Conservation (phyloP, 345 rosid genomes). For the Fremontodendron californicum region DNA sequence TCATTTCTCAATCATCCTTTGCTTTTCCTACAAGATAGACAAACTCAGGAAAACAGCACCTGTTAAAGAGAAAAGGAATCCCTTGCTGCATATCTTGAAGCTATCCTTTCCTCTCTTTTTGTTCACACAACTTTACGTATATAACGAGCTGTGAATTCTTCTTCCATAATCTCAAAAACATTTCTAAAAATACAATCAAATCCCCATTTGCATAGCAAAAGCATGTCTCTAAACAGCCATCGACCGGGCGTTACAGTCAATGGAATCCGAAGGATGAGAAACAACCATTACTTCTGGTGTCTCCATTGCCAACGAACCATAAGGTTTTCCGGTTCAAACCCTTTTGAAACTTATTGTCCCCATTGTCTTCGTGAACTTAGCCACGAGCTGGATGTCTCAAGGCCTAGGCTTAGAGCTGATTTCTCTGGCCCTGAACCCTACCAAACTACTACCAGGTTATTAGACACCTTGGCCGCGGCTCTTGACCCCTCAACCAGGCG, state of each 20-base stretch:
- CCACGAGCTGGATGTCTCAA: conserved; percentile 49
- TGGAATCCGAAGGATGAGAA: conserved; percentile 57
- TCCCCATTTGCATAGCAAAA: neutral
- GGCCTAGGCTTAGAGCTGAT: conserved; percentile 26
- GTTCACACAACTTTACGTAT: neutral
- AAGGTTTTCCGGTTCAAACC: conserved; percentile 40
- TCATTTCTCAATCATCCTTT: neutral
- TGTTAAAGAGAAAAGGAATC: neutral
- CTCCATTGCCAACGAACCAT: conserved; percentile 47
- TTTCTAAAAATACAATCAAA: neutral
- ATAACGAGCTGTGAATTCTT: neutral
- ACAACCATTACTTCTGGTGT: conserved; percentile 68
- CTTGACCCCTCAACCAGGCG: conserved; percentile 18
- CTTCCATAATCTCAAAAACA: neutral
- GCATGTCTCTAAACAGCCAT: neutral
- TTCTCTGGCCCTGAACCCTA: conserved; percentile 7
- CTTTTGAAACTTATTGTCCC: conserved; percentile 44
- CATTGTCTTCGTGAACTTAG: conserved; percentile 40
- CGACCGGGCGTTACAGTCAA: conserved; percentile 48
- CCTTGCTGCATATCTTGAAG: neutral
- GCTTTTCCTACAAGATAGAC: neutral
- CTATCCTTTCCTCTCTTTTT: neutral
- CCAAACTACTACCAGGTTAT: conserved; percentile 11
- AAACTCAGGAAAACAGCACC: neutral
- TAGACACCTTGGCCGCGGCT: conserved; percentile 23